Base-by-base conservation (phyloP, 1,139 yeast species). In the Taphrina communis region DNA sequence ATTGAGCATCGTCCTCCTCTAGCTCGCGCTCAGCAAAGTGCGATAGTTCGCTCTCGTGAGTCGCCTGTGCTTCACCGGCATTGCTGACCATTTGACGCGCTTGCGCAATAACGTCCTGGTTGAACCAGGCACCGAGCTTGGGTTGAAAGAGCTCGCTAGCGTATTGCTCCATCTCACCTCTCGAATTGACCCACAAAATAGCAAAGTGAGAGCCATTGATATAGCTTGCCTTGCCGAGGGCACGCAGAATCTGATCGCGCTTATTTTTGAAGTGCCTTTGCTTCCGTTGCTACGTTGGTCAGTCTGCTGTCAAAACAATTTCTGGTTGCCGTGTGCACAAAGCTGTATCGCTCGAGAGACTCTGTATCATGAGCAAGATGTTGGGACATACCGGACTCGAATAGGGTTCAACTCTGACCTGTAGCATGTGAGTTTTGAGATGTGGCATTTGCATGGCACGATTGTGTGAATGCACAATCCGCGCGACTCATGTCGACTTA, bases 191-290 rank as follows among this genome's bases (percentile, higher is more conserved):
- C 70, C 65, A 58, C n/a, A 68, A 50, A 41, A 68, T 68, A 35
- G 70, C 70, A 52, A 68, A 68, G 19, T 68, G 68, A 35, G 69
- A 68, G 21, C 66, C 69, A 44, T 68, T 68, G 53, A 68, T 68
- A 31, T 50, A 66, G n/a, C 61, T 59, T 35, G 66, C 68, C 48
- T 57, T 58, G 12, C 65, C 68, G 11, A 68, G 55, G n/a, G 70
- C 70, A n/a, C 55, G 31, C 11, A 65, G 48, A 14, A 68, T 56
- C 21, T 56, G 65, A 39, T 68, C 70, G 31, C 69, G 65, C 46
- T 65, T 68, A 61, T 38, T 58, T 42, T 56, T 68, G 46, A 68
- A 66, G 46, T 65, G 69, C 25, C 70, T 55, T 19, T 68, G 68
- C 48, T 57, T 66, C 19, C 56, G 25, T 50, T 56, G 69, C 63